These are phyloP conservation scores for Clavaria fumosa DNA, from an alignment of 768 basidiomycete species.

Conservation along the genomic window DNA sequence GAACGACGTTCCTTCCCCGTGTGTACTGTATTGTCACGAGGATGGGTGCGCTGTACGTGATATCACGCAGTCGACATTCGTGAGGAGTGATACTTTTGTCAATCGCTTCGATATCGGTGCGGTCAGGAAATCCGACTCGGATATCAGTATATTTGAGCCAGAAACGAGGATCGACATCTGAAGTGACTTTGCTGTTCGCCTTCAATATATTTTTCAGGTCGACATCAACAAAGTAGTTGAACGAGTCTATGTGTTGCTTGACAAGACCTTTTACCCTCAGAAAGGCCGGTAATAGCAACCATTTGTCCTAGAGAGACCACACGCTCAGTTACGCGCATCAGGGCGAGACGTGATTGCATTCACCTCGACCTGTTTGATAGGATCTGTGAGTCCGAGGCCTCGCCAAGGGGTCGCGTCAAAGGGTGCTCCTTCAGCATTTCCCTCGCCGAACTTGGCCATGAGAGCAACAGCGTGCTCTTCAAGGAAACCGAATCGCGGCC, in stretches of 20 bases:
- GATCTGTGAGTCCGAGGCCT: conserved; percentile 72
- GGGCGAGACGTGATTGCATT: conserved; percentile 13
- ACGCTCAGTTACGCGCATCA: conserved; percentile 5
- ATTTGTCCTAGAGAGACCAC: conserved; percentile 76
- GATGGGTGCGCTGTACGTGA: conserved; percentile 87
- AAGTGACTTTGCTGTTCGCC: conserved; percentile 86
- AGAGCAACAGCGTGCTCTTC: too few relatives aligned
- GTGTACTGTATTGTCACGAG: conserved; percentile 92
- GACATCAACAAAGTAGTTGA: conserved; percentile 96
- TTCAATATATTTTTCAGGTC: conserved; percentile 95
- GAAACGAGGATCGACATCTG: conserved; percentile 92
- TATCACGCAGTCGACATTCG: conserved; percentile 92
- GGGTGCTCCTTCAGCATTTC: conserved; percentile 43
- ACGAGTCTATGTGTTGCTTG: conserved; percentile 97
- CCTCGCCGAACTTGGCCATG: too few relatives aligned
- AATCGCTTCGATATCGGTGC: conserved; percentile 66
- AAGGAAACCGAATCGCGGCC: too few relatives aligned
- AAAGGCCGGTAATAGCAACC: conserved; percentile 92
- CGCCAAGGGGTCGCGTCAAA: conserved; percentile 45
- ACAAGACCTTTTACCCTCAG: conserved; percentile 96
- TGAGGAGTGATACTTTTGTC: conserved; percentile 85
- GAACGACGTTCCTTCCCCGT: conserved; percentile 77
- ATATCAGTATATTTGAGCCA: conserved; percentile 97
- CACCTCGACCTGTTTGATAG: conserved; percentile 84
- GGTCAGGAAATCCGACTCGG: conserved; percentile 79